Evolutionary conservation across 345 rosid genomes (phyloP).

Genomic region (Corchorus capsularis): DNA sequence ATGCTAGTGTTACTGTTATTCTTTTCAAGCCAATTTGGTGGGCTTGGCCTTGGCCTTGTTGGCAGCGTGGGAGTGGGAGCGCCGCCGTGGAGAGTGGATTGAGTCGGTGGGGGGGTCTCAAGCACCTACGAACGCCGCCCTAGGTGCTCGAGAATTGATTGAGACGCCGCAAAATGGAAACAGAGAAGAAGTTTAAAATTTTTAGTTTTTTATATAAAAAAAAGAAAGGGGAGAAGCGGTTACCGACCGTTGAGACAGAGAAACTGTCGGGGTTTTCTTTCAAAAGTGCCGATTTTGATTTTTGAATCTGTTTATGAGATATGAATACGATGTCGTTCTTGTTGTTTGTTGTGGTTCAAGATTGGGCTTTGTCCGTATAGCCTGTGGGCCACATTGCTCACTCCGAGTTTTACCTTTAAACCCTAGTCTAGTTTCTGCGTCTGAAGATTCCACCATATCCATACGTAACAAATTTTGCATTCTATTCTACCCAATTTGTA

Average conservation of each 20-base stretch:
- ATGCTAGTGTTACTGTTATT: neutral
- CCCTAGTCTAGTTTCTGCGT: too few species aligned
- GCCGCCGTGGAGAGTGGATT: neutral
- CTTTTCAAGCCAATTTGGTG: too few species aligned
- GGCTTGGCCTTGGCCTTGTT: neutral
- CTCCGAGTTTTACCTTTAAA: too few species aligned
- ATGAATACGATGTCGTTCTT: neutral
- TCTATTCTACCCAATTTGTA: too few species aligned
- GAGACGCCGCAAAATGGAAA: neutral
- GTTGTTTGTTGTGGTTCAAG: neutral
- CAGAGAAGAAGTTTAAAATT: neutral
- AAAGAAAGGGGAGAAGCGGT: slow-evolving; percentile 28
- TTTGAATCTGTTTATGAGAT: neutral
- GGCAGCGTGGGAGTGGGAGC: neutral
- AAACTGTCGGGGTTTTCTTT: neutral
- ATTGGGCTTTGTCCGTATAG: neutral
- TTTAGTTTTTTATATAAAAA: neutral
- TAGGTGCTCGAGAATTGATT: slow-evolving; percentile 32
- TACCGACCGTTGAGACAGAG: slow-evolving; percentile 33
- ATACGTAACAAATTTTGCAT: too few species aligned
- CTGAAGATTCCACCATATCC: too few species aligned
- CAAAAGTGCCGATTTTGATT: neutral
- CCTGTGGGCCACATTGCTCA: too few species aligned
- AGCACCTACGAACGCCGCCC: slow-evolving; percentile 9
- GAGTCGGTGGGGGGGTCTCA: neutral